Evolutionary conservation across 2,329 filamentous ascomycete species (phyloP).

Genomic region (Penicillium italicum): DNA sequence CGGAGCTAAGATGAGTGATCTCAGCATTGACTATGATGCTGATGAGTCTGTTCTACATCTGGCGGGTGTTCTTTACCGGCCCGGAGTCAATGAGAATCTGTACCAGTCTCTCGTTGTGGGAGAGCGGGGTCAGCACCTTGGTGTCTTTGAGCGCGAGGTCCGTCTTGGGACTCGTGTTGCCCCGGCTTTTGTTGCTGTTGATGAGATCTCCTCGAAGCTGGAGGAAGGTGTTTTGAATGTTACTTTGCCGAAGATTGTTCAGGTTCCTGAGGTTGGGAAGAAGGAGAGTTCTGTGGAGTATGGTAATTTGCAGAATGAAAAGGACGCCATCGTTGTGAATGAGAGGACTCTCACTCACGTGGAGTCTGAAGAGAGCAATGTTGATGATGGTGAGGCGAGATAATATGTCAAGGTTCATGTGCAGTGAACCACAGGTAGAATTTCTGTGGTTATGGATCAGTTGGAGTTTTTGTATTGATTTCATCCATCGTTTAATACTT

Average conservation of each 20-base stretch:
- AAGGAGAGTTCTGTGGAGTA: slow-evolving; percentile 21
- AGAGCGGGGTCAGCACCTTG: slow-evolving; percentile 72
- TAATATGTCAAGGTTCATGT: slow-evolving; percentile 25
- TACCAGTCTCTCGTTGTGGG: slow-evolving; percentile 60
- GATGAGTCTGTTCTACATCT: slow-evolving; percentile 64
- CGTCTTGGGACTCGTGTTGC: slow-evolving; percentile 52
- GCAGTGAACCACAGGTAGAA: slow-evolving; percentile 9
- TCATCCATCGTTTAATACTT: background rate
- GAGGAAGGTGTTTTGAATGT: slow-evolving; percentile 74
- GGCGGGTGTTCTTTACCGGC: slow-evolving; percentile 69
- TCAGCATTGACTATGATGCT: slow-evolving; percentile 71
- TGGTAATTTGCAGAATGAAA: slow-evolving; percentile 11
- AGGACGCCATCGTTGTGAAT: slow-evolving; percentile 19
- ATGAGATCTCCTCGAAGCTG: slow-evolving; percentile 68
- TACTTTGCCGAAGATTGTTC: slow-evolving; percentile 67
- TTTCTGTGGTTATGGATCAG: background rate
- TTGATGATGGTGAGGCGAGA: slow-evolving; percentile 19
- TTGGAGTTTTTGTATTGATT: background rate
- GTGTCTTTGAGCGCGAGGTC: slow-evolving; percentile 69
- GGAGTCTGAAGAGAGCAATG: slow-evolving; percentile 21
- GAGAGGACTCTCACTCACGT: slow-evolving; percentile 24
- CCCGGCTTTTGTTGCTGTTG: slow-evolving; percentile 62
- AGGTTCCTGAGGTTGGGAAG: slow-evolving; percentile 21
- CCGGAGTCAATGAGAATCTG: slow-evolving; percentile 66
- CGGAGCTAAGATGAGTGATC: slow-evolving; percentile 73